phyloP scores from a whole-genome alignment of 495 filamentous ascomycete genomes.

The Penicillium herquei region DNA sequence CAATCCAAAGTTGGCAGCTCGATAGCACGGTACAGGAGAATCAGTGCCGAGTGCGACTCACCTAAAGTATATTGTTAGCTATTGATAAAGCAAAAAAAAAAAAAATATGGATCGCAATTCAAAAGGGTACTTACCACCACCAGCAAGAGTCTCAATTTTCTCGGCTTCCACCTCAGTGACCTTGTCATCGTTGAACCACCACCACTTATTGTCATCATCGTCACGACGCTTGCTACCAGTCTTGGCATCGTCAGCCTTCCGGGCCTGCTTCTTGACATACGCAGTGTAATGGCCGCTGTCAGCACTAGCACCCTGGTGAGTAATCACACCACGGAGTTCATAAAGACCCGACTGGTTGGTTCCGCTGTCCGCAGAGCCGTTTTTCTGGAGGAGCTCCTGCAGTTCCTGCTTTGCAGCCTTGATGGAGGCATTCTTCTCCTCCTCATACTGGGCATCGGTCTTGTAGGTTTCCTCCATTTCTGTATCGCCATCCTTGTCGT shows the following conservation, averaged over 20 bases:
- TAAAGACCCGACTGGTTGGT: slow-evolving; percentile 92
- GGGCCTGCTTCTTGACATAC: slow-evolving; percentile 88
- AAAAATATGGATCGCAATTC: not conserved
- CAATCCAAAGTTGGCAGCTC: slow-evolving; percentile 56
- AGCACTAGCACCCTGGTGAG: slow-evolving; percentile 95
- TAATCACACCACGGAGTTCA: slow-evolving; percentile 90
- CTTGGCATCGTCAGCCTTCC: slow-evolving; percentile 52
- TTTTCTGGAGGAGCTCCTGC: slow-evolving; percentile 66
- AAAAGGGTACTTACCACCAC: slow-evolving; percentile 65
- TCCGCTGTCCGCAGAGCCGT: slow-evolving; percentile 70
- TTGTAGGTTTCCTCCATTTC: slow-evolving; percentile 79
- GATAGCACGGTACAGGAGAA: slow-evolving; percentile 88
- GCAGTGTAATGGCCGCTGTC: slow-evolving; percentile 98
- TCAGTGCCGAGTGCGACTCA: slow-evolving; percentile 91
- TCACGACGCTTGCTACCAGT: slow-evolving; percentile 67
- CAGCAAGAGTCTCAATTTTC: slow-evolving; percentile 85
- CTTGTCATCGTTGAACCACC: slow-evolving; percentile 99
- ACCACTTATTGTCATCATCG: slow-evolving; percentile 95
- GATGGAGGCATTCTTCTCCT: slow-evolving; percentile 72
- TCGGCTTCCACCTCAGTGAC: slow-evolving; percentile 88
- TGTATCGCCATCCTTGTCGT: slow-evolving; percentile 61
- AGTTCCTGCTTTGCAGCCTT: slow-evolving; percentile 81
- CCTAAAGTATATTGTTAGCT: slow-evolving; percentile 43
- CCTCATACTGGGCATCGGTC: slow-evolving; percentile 88
- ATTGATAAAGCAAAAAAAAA: not conserved